Percentiles rank a stretch among this genome's conserved stretches.
Evolutionary conservation across 2,329 filamentous ascomycete species (phyloP).

Genomic region (Amesomyces nigricolor): DNA sequence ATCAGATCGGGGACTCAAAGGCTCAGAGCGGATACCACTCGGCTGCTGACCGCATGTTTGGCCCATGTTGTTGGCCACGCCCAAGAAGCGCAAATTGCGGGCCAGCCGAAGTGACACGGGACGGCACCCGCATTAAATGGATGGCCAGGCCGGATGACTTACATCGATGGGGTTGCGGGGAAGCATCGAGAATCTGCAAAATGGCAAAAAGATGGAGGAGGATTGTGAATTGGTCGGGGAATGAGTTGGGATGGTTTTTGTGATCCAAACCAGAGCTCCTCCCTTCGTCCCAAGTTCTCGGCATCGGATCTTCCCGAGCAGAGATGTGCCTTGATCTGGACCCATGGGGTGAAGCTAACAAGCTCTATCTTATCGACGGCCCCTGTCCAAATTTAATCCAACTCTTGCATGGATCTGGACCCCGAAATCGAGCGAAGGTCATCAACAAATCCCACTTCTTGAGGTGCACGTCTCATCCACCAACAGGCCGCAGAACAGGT

Average conservation of each 20-base stretch:
- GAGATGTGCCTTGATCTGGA: no score
- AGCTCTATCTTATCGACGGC: no score
- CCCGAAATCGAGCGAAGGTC: neutral
- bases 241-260: no score
- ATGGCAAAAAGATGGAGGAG: no score
- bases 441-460: no score
- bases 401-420: neutral
- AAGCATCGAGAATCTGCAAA: neutral
- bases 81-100: slow-evolving; percentile 12
- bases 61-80: slow-evolving; percentile 5
- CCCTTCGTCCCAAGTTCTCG: no score
- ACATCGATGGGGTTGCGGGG: neutral
- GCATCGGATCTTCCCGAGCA: no score
- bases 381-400: slow-evolving; percentile 17
- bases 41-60: slow-evolving; percentile 23
- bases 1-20: slow-evolving; percentile 1
- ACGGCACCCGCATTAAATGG: slow-evolving; percentile 8
- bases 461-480: neutral
- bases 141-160: slow-evolving; percentile 7
- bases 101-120: slow-evolving; percentile 13
- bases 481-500: neutral
- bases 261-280: no score
- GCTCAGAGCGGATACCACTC: slow-evolving; percentile 1
- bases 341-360: no score
- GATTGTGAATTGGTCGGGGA: no score